Percentiles rank a stretch among this genome's conserved stretches.
phyloP scores from a whole-genome alignment of 164 flowering plant species.

The Magnolia kwangsiensis region DNA sequence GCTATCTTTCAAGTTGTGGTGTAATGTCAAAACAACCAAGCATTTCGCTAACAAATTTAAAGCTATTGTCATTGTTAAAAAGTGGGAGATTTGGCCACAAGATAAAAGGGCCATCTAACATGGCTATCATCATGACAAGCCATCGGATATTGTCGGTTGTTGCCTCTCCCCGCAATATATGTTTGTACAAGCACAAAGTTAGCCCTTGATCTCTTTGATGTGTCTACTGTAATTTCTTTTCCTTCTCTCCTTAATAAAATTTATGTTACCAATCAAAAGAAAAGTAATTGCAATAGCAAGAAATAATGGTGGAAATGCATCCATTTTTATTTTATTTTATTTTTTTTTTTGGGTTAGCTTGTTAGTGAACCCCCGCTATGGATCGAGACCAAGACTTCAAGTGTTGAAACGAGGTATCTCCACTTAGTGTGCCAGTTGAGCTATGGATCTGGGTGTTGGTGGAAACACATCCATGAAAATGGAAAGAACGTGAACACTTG shows the following conservation, averaged over 20 bases:
- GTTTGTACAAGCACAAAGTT: not conserved
- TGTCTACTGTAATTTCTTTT: not conserved
- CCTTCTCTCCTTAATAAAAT: not conserved
- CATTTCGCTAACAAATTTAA: not conserved
- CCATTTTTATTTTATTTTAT: too few species aligned
- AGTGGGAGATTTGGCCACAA: not conserved
- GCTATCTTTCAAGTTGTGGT: not conserved
- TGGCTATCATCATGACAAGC: not conserved
- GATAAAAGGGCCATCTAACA: not conserved
- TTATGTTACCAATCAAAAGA: too few species aligned
- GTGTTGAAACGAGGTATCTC: too few species aligned
- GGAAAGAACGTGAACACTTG: not conserved
- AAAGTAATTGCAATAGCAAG: not conserved
- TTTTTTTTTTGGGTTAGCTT: too few species aligned
- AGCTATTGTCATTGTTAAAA: not conserved
- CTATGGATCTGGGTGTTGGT: too few species aligned
- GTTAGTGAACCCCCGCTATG: too few species aligned
- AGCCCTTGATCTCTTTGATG: not conserved
- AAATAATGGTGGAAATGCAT: not conserved
- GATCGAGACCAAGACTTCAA: too few species aligned
- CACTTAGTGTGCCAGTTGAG: too few species aligned
- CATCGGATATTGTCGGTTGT: not conserved
- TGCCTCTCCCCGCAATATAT: not conserved
- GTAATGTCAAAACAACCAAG: not conserved
- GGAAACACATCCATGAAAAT: not conserved